Evolutionary conservation across 1,284 basidiomycete species (phyloP), one percentile per base, ranked within the genome.

Genomic region (Moesziomyces globuligerus): DNA sequence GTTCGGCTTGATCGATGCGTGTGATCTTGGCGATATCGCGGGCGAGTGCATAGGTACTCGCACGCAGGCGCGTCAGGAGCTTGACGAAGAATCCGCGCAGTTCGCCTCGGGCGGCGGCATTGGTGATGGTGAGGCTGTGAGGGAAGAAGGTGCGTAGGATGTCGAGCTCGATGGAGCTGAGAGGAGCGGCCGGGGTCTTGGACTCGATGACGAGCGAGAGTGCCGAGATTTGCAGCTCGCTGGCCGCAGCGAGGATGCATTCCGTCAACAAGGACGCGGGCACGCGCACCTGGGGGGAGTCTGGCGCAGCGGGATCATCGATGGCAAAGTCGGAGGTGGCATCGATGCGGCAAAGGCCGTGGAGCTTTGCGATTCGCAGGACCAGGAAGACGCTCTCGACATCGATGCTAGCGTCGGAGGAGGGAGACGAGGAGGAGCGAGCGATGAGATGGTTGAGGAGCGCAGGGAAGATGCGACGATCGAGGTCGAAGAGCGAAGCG

Each of bases 1-100:
- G 48, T 36, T 65, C 62, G 24, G 60, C 51, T 26, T 65, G 54
- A 32, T 48, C 38, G 47, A 70, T 69, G 8, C 69, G 57, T 5
- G 45, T 62, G 52, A 72, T 72, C 34, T 64, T 65, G 36, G 36
- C 36, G 29, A 58, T 48, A 45, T 72, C 60, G 37, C 71, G 48
- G 29, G 51, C 52, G 3, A 72, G 58, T 2, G 70, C 74, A 42
- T 78, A 71, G 17, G 72, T 62, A 41, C 68, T 72, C 4, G 71
- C 68, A 25, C 77, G 76, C 23, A 79, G 48, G 20, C 75, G 72
- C n/a, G 68, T 72, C 26, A 78, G 53, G 5, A 79, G 49, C 56
- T 77, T 76, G 59, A 74, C 72, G 38, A 76, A 72, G 48, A 61
- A 71, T 17, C 73, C 75, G 23, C 74, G 69, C 38, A 65, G 55